A percentile compares a stretch with the other conserved stretches of the same genome.
Conservation (phyloP, 441 rosid genomes). For the Theobroma grandiflorum region DNA sequence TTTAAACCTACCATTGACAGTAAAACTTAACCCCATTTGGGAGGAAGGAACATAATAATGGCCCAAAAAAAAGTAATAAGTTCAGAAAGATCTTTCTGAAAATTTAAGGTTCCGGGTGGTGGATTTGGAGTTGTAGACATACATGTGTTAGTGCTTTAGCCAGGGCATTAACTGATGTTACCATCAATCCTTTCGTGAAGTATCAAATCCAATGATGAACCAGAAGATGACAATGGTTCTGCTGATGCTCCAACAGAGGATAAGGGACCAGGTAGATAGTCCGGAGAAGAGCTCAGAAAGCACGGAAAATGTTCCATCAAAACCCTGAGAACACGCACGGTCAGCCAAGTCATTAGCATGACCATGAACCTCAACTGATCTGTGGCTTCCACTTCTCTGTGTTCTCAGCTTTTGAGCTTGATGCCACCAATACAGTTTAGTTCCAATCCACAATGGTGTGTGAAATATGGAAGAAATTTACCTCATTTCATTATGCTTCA, state of each 20-base stretch:
- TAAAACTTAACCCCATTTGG: background rate
- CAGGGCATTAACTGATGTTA: conserved; percentile 59
- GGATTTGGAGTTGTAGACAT: conserved; percentile 34
- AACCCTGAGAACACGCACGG: conserved; percentile 66
- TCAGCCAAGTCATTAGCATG: conserved; percentile 67
- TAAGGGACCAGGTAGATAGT: conserved; percentile 25
- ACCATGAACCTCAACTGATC: conserved; percentile 77
- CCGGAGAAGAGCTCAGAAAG: conserved; percentile 31
- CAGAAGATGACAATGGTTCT: conserved; percentile 41
- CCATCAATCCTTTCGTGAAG: conserved; percentile 52
- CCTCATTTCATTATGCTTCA: conserved; percentile 10
- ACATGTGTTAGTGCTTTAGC: conserved; percentile 78
- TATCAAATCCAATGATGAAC: conserved; percentile 52
- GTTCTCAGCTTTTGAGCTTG: conserved; percentile 43
- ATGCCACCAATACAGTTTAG: conserved; percentile 51
- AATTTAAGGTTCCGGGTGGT: background rate
- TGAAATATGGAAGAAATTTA: conserved; percentile 11
- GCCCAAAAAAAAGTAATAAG: background rate
- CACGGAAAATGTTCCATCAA: conserved; percentile 61
- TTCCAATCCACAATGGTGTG: background rate
- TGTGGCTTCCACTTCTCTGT: conserved; percentile 58
- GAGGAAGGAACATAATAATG: background rate
- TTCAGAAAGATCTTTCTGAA: background rate
- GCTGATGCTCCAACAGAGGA: conserved; percentile 25
- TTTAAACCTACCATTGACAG: background rate